Conservation (phyloP, 345 rosid species). For the Capsella bursapastoris region DNA sequence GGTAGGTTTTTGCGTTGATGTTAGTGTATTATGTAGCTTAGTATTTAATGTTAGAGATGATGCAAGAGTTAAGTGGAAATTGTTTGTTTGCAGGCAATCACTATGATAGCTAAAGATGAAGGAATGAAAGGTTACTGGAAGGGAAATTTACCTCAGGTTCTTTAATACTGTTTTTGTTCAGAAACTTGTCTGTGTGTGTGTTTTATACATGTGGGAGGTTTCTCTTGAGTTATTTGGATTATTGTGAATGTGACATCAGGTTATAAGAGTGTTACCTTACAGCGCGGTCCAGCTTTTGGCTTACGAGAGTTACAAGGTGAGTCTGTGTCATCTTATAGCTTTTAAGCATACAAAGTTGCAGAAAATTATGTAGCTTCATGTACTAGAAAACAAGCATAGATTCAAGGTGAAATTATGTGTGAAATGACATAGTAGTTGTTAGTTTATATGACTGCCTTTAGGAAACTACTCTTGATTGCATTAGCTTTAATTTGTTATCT, state of each 20-base stretch:
- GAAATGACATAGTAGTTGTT: not conserved
- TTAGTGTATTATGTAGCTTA: not conserved
- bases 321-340: constrained; percentile 9
- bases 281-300: constrained; percentile 96
- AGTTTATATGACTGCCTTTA: not conserved
- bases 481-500: not conserved
- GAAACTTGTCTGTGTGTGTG: not conserved
- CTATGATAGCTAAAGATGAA: constrained; percentile 82
- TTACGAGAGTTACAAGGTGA: constrained; percentile 91
- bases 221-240: constrained; percentile 17
- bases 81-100: constrained; percentile 63
- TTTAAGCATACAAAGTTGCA: not conserved
- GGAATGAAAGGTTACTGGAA: constrained; percentile 99
- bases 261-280: constrained; percentile 86
- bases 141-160: constrained; percentile 97
- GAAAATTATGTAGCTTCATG: constrained; percentile 1
- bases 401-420: not conserved
- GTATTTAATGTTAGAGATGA: not conserved
- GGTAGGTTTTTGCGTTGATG: constrained; percentile 44
- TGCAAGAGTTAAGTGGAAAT: constrained; percentile 18
- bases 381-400: not conserved
- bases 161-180: constrained; percentile 19
- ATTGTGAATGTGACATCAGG: constrained; percentile 54
- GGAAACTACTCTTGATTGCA: not conserved
- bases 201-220: not conserved